A percentile compares a stretch with the other conserved stretches of the same genome.
These are phyloP conservation scores for Catenaria anguillulae DNA, from an alignment of 371 early-diverging fungal species.

Conservation along the genomic window DNA sequence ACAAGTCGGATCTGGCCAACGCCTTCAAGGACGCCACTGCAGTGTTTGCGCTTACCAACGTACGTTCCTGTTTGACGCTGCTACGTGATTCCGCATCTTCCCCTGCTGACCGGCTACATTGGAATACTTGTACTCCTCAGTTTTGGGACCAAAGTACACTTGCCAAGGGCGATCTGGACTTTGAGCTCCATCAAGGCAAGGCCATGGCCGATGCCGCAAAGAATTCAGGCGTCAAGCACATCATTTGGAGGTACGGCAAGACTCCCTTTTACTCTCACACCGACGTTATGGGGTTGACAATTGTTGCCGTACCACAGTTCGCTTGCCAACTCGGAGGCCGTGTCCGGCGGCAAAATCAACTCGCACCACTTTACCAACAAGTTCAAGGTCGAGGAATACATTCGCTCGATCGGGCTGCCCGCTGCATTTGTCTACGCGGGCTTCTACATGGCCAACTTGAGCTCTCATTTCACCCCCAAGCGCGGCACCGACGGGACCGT, in stretches of 20 bases:
- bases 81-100: no score
- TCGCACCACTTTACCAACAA: background rate
- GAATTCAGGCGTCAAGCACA: background rate
- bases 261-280: background rate
- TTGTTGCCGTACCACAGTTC: background rate
- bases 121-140: no score
- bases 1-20: background rate
- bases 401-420: background rate
- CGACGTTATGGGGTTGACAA: background rate
- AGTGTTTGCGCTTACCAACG: slow-evolving; percentile 1
- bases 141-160: no score
- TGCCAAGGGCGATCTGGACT: background rate
- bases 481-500: background rate
- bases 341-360: background rate
- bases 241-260: background rate
- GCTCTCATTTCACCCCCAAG: background rate
- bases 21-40: background rate
- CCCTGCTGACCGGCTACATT: no score
- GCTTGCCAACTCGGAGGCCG: background rate
- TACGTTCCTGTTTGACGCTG: no score
- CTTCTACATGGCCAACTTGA: background rate
- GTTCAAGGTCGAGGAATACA: background rate
- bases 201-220: slow-evolving; percentile 1
- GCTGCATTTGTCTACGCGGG: background rate
- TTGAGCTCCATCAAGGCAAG: background rate